Evolutionary conservation across 129 eudicot species (phyloP), one percentile per base, ranked within the genome.

Genomic region (Heracleum sosnowskyi): DNA sequence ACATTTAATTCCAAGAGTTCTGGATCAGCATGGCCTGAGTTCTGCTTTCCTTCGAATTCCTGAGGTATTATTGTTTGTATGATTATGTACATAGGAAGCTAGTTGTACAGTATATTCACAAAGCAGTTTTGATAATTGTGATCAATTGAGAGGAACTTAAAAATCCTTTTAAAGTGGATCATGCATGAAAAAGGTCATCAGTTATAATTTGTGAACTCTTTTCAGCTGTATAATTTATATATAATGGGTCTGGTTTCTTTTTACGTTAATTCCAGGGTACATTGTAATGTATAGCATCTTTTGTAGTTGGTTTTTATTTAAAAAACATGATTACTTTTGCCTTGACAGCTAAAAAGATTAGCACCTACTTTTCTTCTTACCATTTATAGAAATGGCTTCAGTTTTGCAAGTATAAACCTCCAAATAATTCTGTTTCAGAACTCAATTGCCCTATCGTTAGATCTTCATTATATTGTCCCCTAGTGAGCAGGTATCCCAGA

Each of bases 1-100:
- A 63, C 96, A 95, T 86, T 85, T 95, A 64, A 88, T 95, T 82
- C 98, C 98, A 69, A 89, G 97, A 84, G 99, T 95, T 83, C 73
- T 95, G 82, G 92, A 88, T 84, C 97, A 95, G 83, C 99, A 95
- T 83, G 99, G 99, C 75, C 81, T 95, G 77, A 90, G 82, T 79
- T 83, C 95, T 76, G 90, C 87, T 47, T 90, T 87, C 73, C 92
- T 95, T 69, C 91, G 87, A 79, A 79, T 92, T 79, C 97, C 99
- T 16, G 97, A 95, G 99, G 99, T 87, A 90, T 42, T 83, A 12
- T 34, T 49, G 45, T 55, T 60, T 70, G 22, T 66, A 62, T 76
- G 24, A 51, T 69, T 53, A 74, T 74, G 68, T 44, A 6, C 36
- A 10, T 44, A 28, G 29, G 17, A n/a, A 44, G 36, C 49, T 1